A percentile compares a stretch with the other conserved stretches of the same genome.
Evolutionary conservation across 441 rosid genomes (phyloP).

Genomic region (Corymbia calophylla): DNA sequence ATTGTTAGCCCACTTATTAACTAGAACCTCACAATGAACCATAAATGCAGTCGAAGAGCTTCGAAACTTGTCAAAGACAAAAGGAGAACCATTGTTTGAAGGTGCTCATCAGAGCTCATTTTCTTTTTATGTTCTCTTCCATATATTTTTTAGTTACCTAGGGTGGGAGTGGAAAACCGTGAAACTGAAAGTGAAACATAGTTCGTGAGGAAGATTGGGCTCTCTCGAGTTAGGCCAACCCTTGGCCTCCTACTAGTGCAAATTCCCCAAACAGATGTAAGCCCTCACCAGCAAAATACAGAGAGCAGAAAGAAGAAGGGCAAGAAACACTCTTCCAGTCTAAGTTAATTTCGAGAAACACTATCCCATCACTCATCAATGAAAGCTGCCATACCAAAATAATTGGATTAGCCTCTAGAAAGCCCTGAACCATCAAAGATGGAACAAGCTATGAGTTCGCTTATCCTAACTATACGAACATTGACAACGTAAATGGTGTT

Average conservation of each 20-base stretch:
- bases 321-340: neutral
- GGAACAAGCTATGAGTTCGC: neutral
- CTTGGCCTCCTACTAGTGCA: neutral
- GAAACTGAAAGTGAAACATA: neutral
- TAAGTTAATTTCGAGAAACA: neutral
- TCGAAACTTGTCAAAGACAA: neutral
- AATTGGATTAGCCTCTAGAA: neutral
- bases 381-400: neutral
- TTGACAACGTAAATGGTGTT: neutral
- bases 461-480: neutral
- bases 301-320: neutral
- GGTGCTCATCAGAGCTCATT: neutral
- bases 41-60: neutral
- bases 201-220: neutral
- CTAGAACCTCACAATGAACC: neutral
- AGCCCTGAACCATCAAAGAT: neutral
- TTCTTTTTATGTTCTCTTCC: neutral
- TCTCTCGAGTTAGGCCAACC: neutral
- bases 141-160: neutral
- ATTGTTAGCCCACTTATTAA: neutral
- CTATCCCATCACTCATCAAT: neutral
- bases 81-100: neutral
- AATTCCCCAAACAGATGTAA: neutral
- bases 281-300: neutral
- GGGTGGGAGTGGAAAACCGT: neutral